A percentile compares a stretch with the other conserved stretches of the same genome.
Conservation (phyloP, 2,329 filamentous ascomycete species). For the Pseudocercospora fijiensis region DNA sequence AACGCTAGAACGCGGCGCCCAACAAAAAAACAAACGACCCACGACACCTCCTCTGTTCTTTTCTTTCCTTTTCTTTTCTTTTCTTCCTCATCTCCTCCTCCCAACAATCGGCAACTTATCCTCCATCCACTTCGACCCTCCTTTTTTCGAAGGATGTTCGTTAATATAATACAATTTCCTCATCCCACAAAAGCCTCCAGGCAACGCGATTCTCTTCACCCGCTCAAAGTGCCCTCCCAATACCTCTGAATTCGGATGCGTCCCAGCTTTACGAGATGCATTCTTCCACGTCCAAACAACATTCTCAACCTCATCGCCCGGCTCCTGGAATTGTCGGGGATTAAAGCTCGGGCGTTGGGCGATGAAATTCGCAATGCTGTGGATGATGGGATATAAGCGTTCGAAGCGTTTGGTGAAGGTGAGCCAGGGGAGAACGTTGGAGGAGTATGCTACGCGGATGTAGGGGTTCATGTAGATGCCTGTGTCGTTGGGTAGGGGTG, state of each 20-base stretch:
- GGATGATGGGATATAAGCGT: slow-evolving; percentile 59
- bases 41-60: too few relatives aligned
- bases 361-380: slow-evolving; percentile 57
- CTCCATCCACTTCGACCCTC: slow-evolving; percentile 19
- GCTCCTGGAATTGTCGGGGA: slow-evolving; percentile 58
- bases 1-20: not conserved
- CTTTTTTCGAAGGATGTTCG: slow-evolving; percentile 20
- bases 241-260: not conserved
- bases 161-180: slow-evolving; percentile 25
- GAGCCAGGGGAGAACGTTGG: slow-evolving; percentile 58
- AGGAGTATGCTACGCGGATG: slow-evolving; percentile 68
- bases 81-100: not conserved
- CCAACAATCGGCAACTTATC: slow-evolving; percentile 16
- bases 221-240: slow-evolving; percentile 18
- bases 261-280: slow-evolving; percentile 20
- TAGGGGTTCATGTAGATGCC: slow-evolving; percentile 74
- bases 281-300: slow-evolving; percentile 52
- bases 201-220: slow-evolving; percentile 19
- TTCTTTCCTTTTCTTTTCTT: not conserved
- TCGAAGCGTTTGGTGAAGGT: slow-evolving; percentile 64
- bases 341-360: slow-evolving; percentile 61
- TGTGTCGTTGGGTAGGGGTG: slow-evolving; percentile 42
- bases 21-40: not conserved
- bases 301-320: slow-evolving; percentile 56
- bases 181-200: slow-evolving; percentile 26